A percentile compares a stretch with the other conserved stretches of the same genome.
Conservation (phyloP, 2,329 filamentous ascomycete species). For the Ascochyta rabiei region DNA sequence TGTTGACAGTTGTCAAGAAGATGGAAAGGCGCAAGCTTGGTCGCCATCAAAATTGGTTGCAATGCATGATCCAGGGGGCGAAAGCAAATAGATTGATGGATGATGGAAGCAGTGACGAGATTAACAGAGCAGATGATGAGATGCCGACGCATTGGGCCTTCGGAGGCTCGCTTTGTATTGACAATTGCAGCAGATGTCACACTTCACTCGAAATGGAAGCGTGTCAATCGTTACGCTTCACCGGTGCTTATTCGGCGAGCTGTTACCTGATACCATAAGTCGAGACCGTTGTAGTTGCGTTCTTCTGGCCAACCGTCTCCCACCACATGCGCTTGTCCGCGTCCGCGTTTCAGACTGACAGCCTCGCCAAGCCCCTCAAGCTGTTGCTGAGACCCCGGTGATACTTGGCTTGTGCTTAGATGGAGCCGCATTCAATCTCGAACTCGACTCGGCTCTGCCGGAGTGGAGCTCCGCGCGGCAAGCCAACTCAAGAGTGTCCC, state of each 20-base stretch:
- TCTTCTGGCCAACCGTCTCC: conserved; percentile 11
- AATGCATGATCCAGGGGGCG: too few species aligned
- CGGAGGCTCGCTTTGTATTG: too few species aligned
- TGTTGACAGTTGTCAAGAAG: too few species aligned
- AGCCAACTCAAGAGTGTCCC: not conserved
- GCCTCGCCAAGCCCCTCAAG: conserved; percentile 24
- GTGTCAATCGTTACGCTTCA: not conserved
- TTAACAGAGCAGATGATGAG: too few species aligned
- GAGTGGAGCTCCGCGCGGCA: conserved; percentile 5
- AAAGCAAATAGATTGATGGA: too few species aligned
- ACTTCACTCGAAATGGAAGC: too few species aligned
- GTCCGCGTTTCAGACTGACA: conserved; percentile 8
- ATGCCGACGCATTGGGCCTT: too few species aligned
- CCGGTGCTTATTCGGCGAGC: not conserved
- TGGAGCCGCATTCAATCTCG: not conserved
- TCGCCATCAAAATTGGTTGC: too few species aligned
- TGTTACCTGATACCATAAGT: not conserved
- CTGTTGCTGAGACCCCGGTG: conserved; percentile 28
- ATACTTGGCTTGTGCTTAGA: conserved; percentile 27
- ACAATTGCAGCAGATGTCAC: too few species aligned
- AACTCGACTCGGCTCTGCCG: not conserved
- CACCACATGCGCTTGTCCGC: conserved; percentile 1
- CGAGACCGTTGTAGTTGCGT: not conserved
- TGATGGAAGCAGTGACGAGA: too few species aligned
- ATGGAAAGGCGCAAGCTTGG: too few species aligned